A percentile compares a stretch with the other conserved stretches of the same genome.
Conservation (phyloP, 2,329 filamentous ascomycete genomes). For the Stylonectria norvegica region DNA sequence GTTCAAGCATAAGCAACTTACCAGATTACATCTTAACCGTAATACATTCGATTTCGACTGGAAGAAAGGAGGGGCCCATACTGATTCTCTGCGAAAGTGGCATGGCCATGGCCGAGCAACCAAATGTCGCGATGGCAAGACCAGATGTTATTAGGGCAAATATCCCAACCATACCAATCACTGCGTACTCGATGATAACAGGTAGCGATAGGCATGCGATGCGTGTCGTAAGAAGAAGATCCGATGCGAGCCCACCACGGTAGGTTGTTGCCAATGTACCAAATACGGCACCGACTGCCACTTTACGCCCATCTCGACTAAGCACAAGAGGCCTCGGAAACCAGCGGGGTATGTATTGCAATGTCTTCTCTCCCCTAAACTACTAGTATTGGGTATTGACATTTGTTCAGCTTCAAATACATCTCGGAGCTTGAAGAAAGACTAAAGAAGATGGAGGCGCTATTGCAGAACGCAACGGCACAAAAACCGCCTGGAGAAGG, state of each 20-base stretch:
- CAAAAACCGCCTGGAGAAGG: not conserved
- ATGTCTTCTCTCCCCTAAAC: not conserved
- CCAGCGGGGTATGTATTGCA: constrained; percentile 19
- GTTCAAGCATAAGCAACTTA: too few species aligned
- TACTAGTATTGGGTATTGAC: not conserved
- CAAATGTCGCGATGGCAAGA: not conserved
- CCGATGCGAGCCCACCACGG: constrained; percentile 22
- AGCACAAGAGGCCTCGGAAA: constrained; percentile 19
- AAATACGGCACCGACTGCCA: constrained; percentile 24
- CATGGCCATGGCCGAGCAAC: not conserved
- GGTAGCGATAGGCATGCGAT: constrained; percentile 23
- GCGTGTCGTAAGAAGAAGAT: constrained; percentile 31
- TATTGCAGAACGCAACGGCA: constrained; percentile 1
- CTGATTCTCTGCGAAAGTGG: too few species aligned
- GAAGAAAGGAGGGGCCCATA: too few species aligned
- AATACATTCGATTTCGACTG: too few species aligned
- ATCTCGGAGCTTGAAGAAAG: constrained; percentile 19
- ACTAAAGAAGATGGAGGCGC: constrained; percentile 11
- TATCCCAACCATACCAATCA: not conserved
- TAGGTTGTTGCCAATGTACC: constrained; percentile 27
- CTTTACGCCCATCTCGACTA: constrained; percentile 27
- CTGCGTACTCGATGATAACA: not conserved
- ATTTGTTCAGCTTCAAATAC: constrained; percentile 13
- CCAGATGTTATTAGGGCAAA: not conserved
- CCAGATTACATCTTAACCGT: too few species aligned